A percentile compares a stretch with the other conserved stretches of the same genome.
These are phyloP conservation scores for Rhododendron kiyosumense DNA, from an alignment of 148 eudicot genomes.

Conservation along the genomic window DNA sequence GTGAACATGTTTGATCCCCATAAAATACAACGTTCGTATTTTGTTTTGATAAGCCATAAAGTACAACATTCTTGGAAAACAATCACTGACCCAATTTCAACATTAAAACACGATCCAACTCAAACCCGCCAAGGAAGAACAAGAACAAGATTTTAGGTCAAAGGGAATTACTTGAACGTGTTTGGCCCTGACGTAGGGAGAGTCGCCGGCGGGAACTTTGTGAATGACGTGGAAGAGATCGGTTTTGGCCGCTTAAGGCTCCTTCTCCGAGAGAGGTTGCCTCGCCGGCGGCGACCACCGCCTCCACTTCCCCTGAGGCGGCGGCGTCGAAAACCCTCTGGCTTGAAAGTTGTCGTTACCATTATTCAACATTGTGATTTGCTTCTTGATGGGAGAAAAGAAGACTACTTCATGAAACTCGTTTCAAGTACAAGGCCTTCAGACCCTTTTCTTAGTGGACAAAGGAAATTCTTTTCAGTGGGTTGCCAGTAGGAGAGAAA, in stretches of 20 bases:
- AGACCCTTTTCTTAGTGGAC: not conserved
- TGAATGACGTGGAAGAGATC: constrained; percentile 51
- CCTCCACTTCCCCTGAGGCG: constrained; percentile 2
- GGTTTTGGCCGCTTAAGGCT: constrained; percentile 7
- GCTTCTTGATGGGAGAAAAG: not conserved
- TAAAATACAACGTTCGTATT: too few relatives aligned
- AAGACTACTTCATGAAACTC: not conserved
- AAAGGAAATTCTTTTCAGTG: not conserved
- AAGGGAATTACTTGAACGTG: constrained; percentile 56
- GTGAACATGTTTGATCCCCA: not conserved
- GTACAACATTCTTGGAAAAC: not conserved
- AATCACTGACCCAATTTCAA: not conserved
- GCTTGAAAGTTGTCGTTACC: constrained; percentile 14
- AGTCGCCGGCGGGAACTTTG: constrained; percentile 71
- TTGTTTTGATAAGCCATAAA: not conserved
- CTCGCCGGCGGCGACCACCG: constrained; percentile 23
- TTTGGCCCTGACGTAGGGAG: constrained; percentile 81
- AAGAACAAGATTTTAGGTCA: not conserved
- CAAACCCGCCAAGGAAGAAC: not conserved
- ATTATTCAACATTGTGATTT: not conserved
- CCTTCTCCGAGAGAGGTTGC: constrained; percentile 39
- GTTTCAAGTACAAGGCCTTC: not conserved
- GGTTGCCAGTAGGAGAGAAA: not conserved
- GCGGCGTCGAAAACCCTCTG: constrained; percentile 54
- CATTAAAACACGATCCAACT: not conserved